A percentile compares a stretch with the other conserved stretches of the same genome.
phyloP scores from a whole-genome alignment of 352 stramenopile species.

The Thraustotheca clavata region DNA sequence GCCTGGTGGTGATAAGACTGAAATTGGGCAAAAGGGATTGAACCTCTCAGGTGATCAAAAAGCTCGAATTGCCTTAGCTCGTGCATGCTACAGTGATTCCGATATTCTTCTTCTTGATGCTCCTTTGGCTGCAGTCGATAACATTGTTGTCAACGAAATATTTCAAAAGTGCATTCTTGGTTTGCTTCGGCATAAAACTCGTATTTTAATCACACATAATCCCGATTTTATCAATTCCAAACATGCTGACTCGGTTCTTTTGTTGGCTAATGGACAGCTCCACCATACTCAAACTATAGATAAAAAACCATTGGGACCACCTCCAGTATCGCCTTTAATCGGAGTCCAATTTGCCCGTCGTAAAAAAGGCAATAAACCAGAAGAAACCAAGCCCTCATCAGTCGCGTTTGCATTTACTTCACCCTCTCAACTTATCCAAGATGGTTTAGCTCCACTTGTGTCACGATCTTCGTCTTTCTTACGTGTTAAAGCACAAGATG shows the following conservation, averaged over 20 bases:
- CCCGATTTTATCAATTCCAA: constrained; percentile 37
- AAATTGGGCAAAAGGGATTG: constrained; percentile 92
- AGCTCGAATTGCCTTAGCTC: constrained; percentile 53
- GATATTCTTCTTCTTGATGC: constrained; percentile 89
- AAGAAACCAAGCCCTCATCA: background rate
- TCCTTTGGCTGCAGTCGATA: constrained; percentile 82
- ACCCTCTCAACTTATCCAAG: background rate
- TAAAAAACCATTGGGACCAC: background rate
- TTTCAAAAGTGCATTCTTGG: constrained; percentile 47
- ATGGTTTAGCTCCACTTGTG: constrained; percentile 5
- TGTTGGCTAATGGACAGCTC: background rate
- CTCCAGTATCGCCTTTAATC: constrained; percentile 34
- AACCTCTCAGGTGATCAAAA: constrained; percentile 89
- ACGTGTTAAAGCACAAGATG: background rate
- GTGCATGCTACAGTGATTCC: constrained; percentile 53
- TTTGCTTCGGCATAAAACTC: constrained; percentile 42
- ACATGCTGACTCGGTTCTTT: constrained; percentile 30
- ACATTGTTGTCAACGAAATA: constrained; percentile 46
- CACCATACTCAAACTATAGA: background rate
- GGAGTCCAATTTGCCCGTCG: constrained; percentile 14
- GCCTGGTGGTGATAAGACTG: constrained; percentile 81
- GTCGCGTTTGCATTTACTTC: background rate
- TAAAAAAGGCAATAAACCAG: background rate
- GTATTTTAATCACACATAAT: constrained; percentile 44
- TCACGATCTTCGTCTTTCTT: background rate